Conservation (phyloP, 495 filamentous ascomycete species). For the Saxophila tyrrhenica region DNA sequence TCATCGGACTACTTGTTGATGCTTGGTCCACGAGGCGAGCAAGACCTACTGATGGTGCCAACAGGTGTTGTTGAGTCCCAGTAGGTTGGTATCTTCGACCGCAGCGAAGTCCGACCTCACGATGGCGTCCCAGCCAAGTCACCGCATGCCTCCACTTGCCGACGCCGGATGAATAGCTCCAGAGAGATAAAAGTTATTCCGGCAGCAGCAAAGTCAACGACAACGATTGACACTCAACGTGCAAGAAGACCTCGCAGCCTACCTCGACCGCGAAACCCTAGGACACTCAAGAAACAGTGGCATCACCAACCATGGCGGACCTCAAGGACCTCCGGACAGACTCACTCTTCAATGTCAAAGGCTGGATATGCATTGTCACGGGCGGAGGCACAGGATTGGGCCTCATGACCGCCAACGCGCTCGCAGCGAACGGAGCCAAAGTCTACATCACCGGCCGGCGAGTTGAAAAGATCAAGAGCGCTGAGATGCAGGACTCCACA, state of each 20-base stretch:
- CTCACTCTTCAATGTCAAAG: slow-evolving; percentile 13
- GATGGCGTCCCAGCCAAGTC: neutral
- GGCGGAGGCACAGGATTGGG: slow-evolving; percentile 48
- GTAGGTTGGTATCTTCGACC: neutral
- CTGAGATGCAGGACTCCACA: slow-evolving; percentile 15
- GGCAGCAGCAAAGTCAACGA: neutral
- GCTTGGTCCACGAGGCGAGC: no score
- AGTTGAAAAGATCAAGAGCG: slow-evolving; percentile 25
- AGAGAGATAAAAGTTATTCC: neutral
- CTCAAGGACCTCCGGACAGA: neutral
- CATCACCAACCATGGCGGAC: slow-evolving; percentile 5
- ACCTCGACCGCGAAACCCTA: no score
- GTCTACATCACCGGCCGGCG: slow-evolving; percentile 62
- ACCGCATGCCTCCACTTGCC: neutral
- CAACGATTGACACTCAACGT: neutral
- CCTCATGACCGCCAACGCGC: slow-evolving; percentile 48
- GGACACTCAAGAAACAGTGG: no score
- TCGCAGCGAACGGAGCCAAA: slow-evolving; percentile 53
- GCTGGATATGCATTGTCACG: slow-evolving; percentile 14
- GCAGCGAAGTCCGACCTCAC: neutral
- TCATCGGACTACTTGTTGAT: no score
- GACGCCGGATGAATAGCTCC: neutral
- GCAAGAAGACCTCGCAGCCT: no score
- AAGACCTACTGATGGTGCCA: no score
- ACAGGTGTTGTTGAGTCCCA: no score